phyloP scores from a whole-genome alignment of 228 moss, liverwort and hornwort genomes.

The Sphagnum magellanicum region DNA sequence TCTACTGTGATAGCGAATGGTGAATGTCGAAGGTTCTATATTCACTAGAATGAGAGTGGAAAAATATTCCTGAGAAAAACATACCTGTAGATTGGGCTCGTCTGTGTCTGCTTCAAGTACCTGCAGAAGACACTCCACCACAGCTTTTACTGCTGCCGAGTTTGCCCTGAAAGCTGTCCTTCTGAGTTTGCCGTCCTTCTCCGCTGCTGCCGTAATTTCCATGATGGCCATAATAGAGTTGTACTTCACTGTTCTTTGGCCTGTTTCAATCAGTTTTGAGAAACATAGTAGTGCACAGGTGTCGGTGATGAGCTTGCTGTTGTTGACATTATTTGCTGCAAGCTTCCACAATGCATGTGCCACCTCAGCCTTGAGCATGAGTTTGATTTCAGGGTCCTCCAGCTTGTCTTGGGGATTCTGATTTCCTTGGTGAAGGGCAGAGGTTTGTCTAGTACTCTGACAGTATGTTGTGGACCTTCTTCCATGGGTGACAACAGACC shows the following conservation, averaged over 20 bases:
- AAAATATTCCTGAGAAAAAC: neutral
- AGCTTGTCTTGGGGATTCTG: constrained; percentile 27
- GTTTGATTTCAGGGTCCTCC: constrained; percentile 46
- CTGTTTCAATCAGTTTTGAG: constrained; percentile 52
- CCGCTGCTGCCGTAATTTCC: constrained; percentile 57
- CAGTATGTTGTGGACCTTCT: neutral
- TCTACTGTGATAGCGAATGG: too few species aligned
- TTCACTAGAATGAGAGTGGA: too few species aligned
- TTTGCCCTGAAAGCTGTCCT: constrained; percentile 55
- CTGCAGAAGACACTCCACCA: constrained; percentile 39
- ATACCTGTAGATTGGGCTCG: constrained; percentile 18
- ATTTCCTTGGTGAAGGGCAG: constrained; percentile 11
- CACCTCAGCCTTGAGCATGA: constrained; percentile 38
- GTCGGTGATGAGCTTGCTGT: constrained; percentile 61
- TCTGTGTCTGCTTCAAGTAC: constrained; percentile 22
- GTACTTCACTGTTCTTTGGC: constrained; percentile 24
- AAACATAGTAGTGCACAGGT: constrained; percentile 58
- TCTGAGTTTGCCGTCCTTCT: constrained; percentile 39
- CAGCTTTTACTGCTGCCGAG: constrained; percentile 52
- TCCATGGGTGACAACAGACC: neutral
- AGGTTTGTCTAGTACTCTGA: constrained; percentile 9
- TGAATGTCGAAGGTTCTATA: too few species aligned
- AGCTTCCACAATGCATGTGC: constrained; percentile 59
- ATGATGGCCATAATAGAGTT: constrained; percentile 53
- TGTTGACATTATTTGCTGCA: constrained; percentile 38